Base-by-base conservation (phyloP, 768 basidiomycete species). In the Mycena galopus region DNA sequence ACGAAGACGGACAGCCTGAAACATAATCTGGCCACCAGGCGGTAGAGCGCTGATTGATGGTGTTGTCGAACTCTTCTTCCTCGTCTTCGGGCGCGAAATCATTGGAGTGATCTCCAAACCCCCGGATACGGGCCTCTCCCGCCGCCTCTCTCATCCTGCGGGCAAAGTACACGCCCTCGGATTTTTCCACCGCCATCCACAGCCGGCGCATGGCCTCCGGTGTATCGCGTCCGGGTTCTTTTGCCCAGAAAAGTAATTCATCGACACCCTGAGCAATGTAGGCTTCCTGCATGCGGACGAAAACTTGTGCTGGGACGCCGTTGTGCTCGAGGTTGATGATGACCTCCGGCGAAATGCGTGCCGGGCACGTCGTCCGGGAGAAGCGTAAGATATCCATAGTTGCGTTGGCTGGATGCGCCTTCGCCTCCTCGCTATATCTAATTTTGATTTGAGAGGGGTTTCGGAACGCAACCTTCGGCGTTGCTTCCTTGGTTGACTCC, bases 1-100 rank as follows among this genome's bases (percentile, higher is more conserved):
- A 73, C 19, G 81, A 76, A 3, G 86, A 86, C 0, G 87, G 87
- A 47, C 79, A 82, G n/a, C 30, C 87, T 57, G 85, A 86, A 27
- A 84, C 77, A 1, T 83, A 82, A 50, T 88, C 86, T 6, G 77
- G 79, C 85, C 86, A 87, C 86, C 86, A 87, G 4, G 87, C 84
- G 33, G 76, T 77, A 7, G 86, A 86, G 4, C 78, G 77, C 25
- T 64, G 50, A 17, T 72, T 65, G 29, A 72, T 37, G 21, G 75
- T 53, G n/a, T 73, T 74, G 32, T 79, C 78, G 17, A 72, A 65
- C 0, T 72, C 71, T 10, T 75, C 71, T 8, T 78, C 80, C 16
- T 78, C 77, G 4, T 78, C 79, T 14, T 72, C 71, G 44, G 73
- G 76, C 17, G 62, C 65, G 1, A 72, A 67, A 9, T 77, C 76